These are phyloP conservation scores for Xylariaceae sp. DNA, from an alignment of 2,329 filamentous ascomycete species.

Conservation along the genomic window DNA sequence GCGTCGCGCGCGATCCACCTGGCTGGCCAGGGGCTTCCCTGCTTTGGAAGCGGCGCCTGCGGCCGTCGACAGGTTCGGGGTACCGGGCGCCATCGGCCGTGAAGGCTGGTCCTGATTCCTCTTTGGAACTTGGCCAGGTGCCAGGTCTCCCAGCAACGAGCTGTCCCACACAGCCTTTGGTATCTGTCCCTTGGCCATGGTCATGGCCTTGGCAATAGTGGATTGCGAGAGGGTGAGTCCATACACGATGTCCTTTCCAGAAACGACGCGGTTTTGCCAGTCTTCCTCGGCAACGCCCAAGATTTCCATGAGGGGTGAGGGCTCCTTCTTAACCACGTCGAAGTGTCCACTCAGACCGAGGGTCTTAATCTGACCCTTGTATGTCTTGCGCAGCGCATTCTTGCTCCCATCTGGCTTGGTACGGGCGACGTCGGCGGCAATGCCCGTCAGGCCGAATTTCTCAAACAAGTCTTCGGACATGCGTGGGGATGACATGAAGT, in stretches of 20 bases:
- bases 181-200: conserved; percentile 57
- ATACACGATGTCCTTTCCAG: conserved; percentile 53
- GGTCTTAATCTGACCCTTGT: conserved; percentile 66
- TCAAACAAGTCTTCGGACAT: conserved; percentile 58
- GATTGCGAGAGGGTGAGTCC: conserved; percentile 48
- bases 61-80: conserved; percentile 40
- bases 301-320: conserved; percentile 53
- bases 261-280: conserved; percentile 54
- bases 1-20: conserved; percentile 59
- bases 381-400: conserved; percentile 65
- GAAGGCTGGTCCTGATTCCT: conserved; percentile 41
- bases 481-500: conserved; percentile 46
- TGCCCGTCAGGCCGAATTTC: conserved; percentile 52
- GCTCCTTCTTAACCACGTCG: conserved; percentile 56
- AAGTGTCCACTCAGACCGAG: conserved; percentile 61
- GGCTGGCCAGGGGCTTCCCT: conserved; percentile 38
- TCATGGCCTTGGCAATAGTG: conserved; percentile 49
- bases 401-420: conserved; percentile 65
- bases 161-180: conserved; percentile 55
- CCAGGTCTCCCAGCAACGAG: conserved; percentile 57
- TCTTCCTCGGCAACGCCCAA: conserved; percentile 52
- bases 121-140: conserved; percentile 39
- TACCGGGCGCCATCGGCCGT: conserved; percentile 52
- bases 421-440: conserved; percentile 61
- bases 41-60: conserved; percentile 29